Base-by-base conservation (phyloP, 768 basidiomycete species). In the Podaxis sp. region DNA sequence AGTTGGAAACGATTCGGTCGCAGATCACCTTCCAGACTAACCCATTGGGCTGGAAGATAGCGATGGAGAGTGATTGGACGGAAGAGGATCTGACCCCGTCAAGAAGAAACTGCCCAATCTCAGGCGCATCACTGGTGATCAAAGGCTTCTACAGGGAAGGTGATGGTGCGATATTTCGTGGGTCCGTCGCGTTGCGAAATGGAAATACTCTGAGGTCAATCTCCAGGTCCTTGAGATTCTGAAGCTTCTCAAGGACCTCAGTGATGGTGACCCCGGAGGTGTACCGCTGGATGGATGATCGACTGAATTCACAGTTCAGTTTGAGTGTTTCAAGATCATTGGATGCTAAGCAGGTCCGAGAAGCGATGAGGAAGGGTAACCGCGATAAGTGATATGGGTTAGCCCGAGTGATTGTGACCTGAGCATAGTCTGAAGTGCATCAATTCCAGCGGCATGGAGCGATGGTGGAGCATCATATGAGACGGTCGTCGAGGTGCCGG, bases 161-260 rank as follows among this genome's bases (percentile, higher is more conserved):
- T 25, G 55, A 35, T n/a, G 28, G 44, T 9, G 5, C 11, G 13
- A 47, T 28, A 5, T 46, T 18, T 36, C 6, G 27, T 11, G 4
- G n/a, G 51, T 23, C 32, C 9, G 7, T 7, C 16, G 13, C 38
- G 25, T 18, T 35, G 1, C n/a, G 18, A 35, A 36, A 44, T 32
- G 55, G 55, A 47, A 57, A 46, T 9, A 57, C 27, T 14, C 55
- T 57, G 46, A 57, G 44, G 44, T 57, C 55, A 35, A 57, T 47
- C 55, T 57, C 44, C 25, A 57, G 25, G 28, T 57, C 55, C 35
- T 27, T 42, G 27, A 57, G 55, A 18, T 57, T 32, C 40, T n/a
- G 55, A 32, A 57, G 25, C 7, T 35, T 47, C 55, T 57, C 55
- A 38, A 57, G 47, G 55, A 47, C 44, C 23, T 32, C 27, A 21